Conservation (phyloP, 179 eudicot genomes). For the Silene noctiflora region DNA sequence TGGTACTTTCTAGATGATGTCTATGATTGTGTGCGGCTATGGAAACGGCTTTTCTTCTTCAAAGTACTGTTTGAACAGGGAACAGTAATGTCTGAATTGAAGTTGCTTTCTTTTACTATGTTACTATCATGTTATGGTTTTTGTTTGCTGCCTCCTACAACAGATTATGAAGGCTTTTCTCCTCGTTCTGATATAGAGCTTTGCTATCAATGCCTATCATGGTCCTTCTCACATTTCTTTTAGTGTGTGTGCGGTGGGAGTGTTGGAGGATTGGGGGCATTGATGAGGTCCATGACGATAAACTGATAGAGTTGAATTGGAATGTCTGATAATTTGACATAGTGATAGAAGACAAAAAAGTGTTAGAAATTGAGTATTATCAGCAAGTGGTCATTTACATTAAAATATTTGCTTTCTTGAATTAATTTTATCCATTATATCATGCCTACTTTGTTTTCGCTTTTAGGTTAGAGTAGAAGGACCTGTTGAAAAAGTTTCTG, state of each 20-base stretch:
- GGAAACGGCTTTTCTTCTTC: not conserved
- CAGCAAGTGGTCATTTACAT: not conserved
- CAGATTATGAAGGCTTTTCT: not conserved
- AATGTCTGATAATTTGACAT: not conserved
- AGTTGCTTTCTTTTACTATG: too few species aligned
- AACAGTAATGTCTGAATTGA: not conserved
- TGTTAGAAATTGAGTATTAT: not conserved
- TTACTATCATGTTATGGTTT: not conserved
- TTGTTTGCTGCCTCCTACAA: not conserved
- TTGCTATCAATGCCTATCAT: not conserved
- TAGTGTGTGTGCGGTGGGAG: not conserved
- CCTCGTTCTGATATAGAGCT: not conserved
- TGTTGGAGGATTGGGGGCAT: too few species aligned
- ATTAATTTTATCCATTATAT: not conserved
- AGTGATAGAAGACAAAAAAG: not conserved
- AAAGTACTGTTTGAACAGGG: not conserved
- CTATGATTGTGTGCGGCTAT: not conserved
- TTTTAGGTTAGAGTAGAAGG: conserved; percentile 93
- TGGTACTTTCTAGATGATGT: not conserved
- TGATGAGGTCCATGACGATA: too few species aligned
- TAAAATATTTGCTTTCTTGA: not conserved
- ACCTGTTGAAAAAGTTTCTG: conserved; percentile 74
- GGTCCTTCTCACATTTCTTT: not conserved
- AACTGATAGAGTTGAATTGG: not conserved
- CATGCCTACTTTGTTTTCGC: conserved; percentile 4